Evolutionary conservation across 139 green algal species (phyloP).

Genomic region (Chlorella sp.): DNA sequence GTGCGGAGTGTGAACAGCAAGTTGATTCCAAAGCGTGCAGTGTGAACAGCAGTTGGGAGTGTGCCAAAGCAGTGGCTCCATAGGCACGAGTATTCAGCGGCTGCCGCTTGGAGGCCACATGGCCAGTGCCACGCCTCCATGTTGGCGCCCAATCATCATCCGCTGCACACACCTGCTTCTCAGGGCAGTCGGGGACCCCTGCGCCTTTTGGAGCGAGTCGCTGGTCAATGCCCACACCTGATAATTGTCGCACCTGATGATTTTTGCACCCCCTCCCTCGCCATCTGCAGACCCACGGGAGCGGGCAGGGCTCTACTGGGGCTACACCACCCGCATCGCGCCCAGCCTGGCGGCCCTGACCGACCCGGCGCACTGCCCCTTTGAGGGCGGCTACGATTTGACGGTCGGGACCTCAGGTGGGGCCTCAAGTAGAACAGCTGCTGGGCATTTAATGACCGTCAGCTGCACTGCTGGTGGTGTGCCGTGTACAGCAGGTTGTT

Average conservation of each 20-base stretch:
- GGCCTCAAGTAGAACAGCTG: neutral
- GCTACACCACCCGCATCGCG: conserved; percentile 83
- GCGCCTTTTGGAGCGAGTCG: too few species aligned
- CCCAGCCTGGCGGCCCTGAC: conserved; percentile 65
- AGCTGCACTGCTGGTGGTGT: neutral
- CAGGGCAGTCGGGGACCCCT: too few species aligned
- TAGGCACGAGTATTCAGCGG: neutral
- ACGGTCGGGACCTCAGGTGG: conserved; percentile 64
- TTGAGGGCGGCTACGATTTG: conserved; percentile 76
- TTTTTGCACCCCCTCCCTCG: too few species aligned
- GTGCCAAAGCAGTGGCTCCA: neutral
- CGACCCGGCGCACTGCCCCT: conserved; percentile 51
- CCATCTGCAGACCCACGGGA: conserved; percentile 52
- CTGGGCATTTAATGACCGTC: neutral
- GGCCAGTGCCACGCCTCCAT: neutral
- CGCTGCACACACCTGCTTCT: too few species aligned
- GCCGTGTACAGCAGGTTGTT: neutral
- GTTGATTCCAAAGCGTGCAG: too few species aligned
- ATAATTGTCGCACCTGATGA: too few species aligned
- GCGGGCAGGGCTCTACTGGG: conserved; percentile 83
- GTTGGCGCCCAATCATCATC: too few species aligned
- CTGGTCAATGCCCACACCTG: too few species aligned
- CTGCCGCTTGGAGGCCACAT: neutral
- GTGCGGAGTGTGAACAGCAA: conserved; percentile 3
- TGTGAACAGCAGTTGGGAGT: too few species aligned